Evolutionary conservation across 1,284 basidiomycete species (phyloP), one percentile per base, ranked within the genome.

Genomic region (Leccinum griseonigrum): DNA sequence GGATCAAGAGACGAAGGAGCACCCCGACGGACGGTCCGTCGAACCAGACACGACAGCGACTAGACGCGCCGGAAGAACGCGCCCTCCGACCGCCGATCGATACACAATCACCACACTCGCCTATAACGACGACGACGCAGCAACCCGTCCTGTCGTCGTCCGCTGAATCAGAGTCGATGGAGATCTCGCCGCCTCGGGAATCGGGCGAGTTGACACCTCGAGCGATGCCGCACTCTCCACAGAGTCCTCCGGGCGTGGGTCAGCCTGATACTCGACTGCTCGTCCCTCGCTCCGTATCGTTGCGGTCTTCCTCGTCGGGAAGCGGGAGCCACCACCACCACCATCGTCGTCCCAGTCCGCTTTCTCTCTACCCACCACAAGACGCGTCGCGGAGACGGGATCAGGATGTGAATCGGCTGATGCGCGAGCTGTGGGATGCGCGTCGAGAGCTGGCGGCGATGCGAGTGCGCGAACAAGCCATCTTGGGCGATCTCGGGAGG

Each of bases 371-470:
- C 43, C 34, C 43, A 43, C 40, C 3, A n/a, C 18, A 18, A 18
- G 43, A 46, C 43, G 10, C 16, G 10, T 26, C 58, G 3, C 54
- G 56, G 28, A 46, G 53, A 4, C 53, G 51, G 34, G 62, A 60
- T 3, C 40, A n/a, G 16, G 57, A 58, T 18, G 60, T 57, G 10
- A 56, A 16, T 14, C 59, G 56, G 22, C 52, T 72, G 28, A 63
- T 32, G 16, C 64, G 63, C 16, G 71, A 69, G 18, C 55, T 75
- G 4, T 67, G 58, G 65, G 69, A 71, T 18, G 69, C 70, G 31
- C 72, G 70, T 6, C 58, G 63, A 14, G 57, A 72, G n/a, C n/a
- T 72, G 51, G 63, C 59, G 28, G 63, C 68, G 22, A 26, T 73
- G 13, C 64, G 60, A 14, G 70, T 59, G 1, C 64, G 63, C 29